phyloP scores from a whole-genome alignment of 1,284 basidiomycete genomes.

The Pseudozyma pruni region DNA sequence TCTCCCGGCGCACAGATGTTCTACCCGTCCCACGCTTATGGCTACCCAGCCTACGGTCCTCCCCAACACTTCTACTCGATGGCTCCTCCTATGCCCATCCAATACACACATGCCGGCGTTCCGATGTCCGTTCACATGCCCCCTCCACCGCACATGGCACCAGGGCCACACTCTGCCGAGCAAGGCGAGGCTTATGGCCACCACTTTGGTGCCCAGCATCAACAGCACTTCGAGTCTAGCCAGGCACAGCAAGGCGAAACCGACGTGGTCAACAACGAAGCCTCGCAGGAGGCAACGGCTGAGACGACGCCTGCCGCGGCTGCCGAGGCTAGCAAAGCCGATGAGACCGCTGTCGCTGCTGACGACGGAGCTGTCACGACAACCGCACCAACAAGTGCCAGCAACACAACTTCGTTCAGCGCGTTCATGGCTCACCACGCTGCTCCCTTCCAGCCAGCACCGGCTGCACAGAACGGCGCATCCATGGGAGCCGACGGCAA shows the following conservation, averaged over 20 bases:
- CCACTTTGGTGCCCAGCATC: constrained; percentile 30
- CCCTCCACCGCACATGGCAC: constrained; percentile 45
- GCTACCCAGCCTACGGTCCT: constrained; percentile 56
- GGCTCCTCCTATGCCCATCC: constrained; percentile 54
- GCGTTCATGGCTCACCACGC: constrained; percentile 62
- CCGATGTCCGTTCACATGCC: constrained; percentile 57
- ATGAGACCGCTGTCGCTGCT: constrained; percentile 4
- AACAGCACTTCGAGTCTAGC: constrained; percentile 14
- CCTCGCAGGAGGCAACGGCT: constrained; percentile 9
- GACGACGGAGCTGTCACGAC: constrained; percentile 16
- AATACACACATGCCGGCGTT: constrained; percentile 48
- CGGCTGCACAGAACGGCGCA: constrained; percentile 25
- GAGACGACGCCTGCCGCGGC: constrained; percentile 5
- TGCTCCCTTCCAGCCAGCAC: constrained; percentile 58
- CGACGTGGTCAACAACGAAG: constrained; percentile 6
- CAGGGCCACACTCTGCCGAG: constrained; percentile 24
- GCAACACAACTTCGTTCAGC: constrained; percentile 57
- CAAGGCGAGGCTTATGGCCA: constrained; percentile 30
- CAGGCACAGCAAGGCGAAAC: constrained; percentile 18
- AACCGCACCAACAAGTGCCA: constrained; percentile 14
- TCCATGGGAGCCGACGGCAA: constrained; percentile 24
- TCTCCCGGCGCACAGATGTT: constrained; percentile 50
- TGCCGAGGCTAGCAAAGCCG: constrained; percentile 6
- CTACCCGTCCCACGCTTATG: constrained; percentile 53
- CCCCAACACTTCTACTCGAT: constrained; percentile 59